phyloP scores from a whole-genome alignment of 2,329 filamentous ascomycete species.

The Beauveria sp. region DNA sequence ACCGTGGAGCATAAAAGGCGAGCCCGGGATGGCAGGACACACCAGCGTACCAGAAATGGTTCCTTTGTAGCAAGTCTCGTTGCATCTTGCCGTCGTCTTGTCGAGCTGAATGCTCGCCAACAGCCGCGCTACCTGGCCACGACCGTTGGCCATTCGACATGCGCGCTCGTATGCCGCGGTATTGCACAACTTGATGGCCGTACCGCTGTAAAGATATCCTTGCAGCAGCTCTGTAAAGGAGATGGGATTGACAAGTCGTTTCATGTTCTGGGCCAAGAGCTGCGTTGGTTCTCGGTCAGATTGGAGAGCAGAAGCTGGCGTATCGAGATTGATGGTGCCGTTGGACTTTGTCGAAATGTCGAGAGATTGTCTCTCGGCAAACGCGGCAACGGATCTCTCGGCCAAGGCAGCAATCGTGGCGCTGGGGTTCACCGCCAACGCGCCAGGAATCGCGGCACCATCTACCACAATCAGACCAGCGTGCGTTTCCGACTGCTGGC shows the following conservation, averaged over 20 bases:
- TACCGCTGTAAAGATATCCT: not conserved
- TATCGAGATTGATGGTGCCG: not conserved
- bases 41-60: not conserved
- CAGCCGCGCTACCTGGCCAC: not conserved
- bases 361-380: slow-evolving; percentile 33
- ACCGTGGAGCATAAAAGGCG: slow-evolving; percentile 52
- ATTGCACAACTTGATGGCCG: not conserved
- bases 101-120: not conserved
- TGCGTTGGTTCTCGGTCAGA: too few relatives aligned
- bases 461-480: slow-evolving; percentile 55
- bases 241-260: not conserved
- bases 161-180: slow-evolving; percentile 21
- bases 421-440: slow-evolving; percentile 59
- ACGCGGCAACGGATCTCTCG: slow-evolving; percentile 51
- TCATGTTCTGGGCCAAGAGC: too few relatives aligned
- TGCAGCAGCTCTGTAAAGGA: not conserved
- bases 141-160: not conserved
- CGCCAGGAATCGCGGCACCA: slow-evolving; percentile 51
- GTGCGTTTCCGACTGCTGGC: slow-evolving; percentile 42
- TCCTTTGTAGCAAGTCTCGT: not conserved
- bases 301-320: not conserved
- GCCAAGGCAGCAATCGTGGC: slow-evolving; percentile 64
- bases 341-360: slow-evolving; percentile 25
- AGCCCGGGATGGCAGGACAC: slow-evolving; percentile 25
- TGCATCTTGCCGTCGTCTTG: not conserved